Evolutionary conservation across 129 eudicot species (phyloP).

Genomic region (Centrapalus pauciflorus): DNA sequence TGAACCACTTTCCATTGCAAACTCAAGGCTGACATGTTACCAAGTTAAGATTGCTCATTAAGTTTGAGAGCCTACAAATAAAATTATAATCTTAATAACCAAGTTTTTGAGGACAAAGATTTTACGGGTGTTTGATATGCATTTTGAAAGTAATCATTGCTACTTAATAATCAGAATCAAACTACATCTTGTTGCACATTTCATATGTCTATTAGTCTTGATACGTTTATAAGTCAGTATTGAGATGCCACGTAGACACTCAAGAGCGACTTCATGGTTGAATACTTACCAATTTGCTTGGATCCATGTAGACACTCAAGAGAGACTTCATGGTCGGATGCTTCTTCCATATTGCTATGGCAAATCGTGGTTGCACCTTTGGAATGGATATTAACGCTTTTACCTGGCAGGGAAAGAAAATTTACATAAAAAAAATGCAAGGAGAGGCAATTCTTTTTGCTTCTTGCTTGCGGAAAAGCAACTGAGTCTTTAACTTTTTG

Average conservation of each 20-base stretch:
- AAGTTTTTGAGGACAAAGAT: too few relatives aligned
- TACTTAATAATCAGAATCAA: too few relatives aligned
- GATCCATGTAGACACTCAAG: constrained; percentile 79
- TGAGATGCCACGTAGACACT: constrained; percentile 83
- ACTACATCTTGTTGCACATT: too few relatives aligned
- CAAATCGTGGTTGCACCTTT: constrained; percentile 89
- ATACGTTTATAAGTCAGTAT: too few relatives aligned
- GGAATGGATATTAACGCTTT: constrained; percentile 87
- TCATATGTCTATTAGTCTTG: too few relatives aligned
- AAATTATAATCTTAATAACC: neutral
- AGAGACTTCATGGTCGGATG: constrained; percentile 95
- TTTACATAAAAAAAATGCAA: neutral
- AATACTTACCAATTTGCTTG: constrained; percentile 64
- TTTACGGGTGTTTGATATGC: too few relatives aligned
- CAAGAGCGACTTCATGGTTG: constrained; percentile 89
- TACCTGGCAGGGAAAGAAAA: constrained; percentile 40
- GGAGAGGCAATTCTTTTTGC: neutral
- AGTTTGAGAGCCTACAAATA: constrained; percentile 51
- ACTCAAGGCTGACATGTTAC: constrained; percentile 51
- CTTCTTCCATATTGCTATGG: constrained; percentile 78
- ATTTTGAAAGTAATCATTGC: too few relatives aligned
- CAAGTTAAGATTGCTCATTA: constrained; percentile 42
- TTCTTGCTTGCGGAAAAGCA: neutral
- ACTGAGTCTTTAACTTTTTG: too few relatives aligned
- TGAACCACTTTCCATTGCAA: constrained; percentile 61